Conservation (phyloP, 2,329 filamentous ascomycete genomes). For the Fusarium torulosum region DNA sequence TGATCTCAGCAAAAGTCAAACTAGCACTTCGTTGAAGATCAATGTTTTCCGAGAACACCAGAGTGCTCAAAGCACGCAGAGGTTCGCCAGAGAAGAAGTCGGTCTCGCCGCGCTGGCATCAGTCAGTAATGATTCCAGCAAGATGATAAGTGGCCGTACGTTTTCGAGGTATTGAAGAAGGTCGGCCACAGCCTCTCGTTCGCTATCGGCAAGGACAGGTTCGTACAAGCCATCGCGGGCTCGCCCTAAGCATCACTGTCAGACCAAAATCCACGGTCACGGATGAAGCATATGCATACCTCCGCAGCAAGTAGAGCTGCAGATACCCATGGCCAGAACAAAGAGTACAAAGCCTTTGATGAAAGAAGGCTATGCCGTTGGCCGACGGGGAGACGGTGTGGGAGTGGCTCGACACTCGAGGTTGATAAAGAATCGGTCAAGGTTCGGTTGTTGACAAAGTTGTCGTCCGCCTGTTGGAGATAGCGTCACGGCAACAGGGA, state of each 20-base stretch:
- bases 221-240: conserved; percentile 86
- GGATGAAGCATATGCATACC: conserved; percentile 47
- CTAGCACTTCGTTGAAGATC: conserved; percentile 97
- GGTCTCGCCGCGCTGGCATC: conserved; percentile 85
- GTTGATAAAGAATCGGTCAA: conserved; percentile 26
- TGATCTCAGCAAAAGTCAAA: conserved; percentile 98
- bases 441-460: conserved; percentile 38
- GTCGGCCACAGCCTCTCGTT: conserved; percentile 96
- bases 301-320: conserved; percentile 71
- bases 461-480: conserved; percentile 38
- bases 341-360: conserved; percentile 35
- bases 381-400: conserved; percentile 17
- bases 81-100: conserved; percentile 99
- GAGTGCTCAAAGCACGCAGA: conserved; percentile 89
- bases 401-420: conserved; percentile 24
- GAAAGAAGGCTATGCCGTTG: conserved; percentile 25
- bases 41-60: conserved; percentile 99
- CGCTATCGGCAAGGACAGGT: conserved; percentile 91
- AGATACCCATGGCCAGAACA: conserved; percentile 68
- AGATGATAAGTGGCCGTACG: conserved; percentile 62
- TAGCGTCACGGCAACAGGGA: conserved; percentile 45
- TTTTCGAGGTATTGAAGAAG: conserved; percentile 96
- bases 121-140: conserved; percentile 48
- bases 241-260: conserved; percentile 65
- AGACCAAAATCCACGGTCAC: conserved; percentile 24